phyloP scores from a whole-genome alignment of 2,329 filamentous ascomycete genomes.

The Aspergillus sojae region DNA sequence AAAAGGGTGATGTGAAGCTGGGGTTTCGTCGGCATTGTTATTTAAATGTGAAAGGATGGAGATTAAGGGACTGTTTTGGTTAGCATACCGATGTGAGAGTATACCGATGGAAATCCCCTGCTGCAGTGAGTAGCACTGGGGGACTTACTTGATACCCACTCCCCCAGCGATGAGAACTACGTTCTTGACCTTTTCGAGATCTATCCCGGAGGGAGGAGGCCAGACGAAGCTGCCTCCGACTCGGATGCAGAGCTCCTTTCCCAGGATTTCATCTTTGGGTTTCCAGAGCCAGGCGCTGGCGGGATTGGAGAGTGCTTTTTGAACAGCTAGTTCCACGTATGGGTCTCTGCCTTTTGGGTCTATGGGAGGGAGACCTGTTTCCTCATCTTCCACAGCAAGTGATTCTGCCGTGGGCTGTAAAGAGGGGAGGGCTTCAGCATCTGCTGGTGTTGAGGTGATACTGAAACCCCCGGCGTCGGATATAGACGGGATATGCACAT shows the following conservation, averaged over 20 bases:
- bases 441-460: constrained; percentile 73
- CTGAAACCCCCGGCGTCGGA: constrained; percentile 81
- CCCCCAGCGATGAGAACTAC: constrained; percentile 79
- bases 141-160: constrained; percentile 73
- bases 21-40: constrained; percentile 44
- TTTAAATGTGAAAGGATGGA: constrained; percentile 69
- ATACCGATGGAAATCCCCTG: neutral
- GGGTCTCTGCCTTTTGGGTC: constrained; percentile 34
- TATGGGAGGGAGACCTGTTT: constrained; percentile 23
- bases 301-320: constrained; percentile 70
- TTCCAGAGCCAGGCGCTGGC: constrained; percentile 78
- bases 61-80: constrained; percentile 60
- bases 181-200: constrained; percentile 52
- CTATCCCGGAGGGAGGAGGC: constrained; percentile 64
- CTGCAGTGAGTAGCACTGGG: neutral
- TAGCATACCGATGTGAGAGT: constrained; percentile 6
- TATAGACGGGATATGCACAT: constrained; percentile 73
- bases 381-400: constrained; percentile 19
- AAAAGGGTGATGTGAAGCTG: constrained; percentile 29
- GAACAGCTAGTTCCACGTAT: constrained; percentile 78
- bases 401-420: constrained; percentile 23
- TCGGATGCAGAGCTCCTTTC: constrained; percentile 64
- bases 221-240: constrained; percentile 82
- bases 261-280: constrained; percentile 57
- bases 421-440: constrained; percentile 44